Evolutionary conservation across 192 early-diverging fungal species (phyloP).

Genomic region (Umbelopsis vinacea): DNA sequence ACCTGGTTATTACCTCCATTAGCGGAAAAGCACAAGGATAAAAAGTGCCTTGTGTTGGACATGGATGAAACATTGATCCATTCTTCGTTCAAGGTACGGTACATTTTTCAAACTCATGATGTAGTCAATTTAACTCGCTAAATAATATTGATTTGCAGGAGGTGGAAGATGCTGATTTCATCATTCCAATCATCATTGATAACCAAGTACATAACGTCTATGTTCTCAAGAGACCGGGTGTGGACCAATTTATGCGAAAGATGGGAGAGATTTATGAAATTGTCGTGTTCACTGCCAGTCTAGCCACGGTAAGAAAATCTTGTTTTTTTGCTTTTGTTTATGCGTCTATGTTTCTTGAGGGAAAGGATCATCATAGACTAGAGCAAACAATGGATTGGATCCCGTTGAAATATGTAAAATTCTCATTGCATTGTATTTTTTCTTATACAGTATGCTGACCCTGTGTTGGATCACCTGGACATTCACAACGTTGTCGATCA

Average conservation of each 20-base stretch:
- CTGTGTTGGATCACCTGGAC: constrained; percentile 86
- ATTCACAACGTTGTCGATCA: constrained; percentile 75
- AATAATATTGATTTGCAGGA: too few relatives aligned
- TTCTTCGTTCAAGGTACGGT: constrained; percentile 84
- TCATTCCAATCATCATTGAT: constrained; percentile 85
- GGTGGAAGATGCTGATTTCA: constrained; percentile 69
- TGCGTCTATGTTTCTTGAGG: too few relatives aligned
- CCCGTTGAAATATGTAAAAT: too few relatives aligned
- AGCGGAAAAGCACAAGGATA: constrained; percentile 64
- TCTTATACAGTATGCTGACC: constrained; percentile 80
- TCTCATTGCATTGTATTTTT: too few relatives aligned
- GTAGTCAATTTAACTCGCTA: too few relatives aligned
- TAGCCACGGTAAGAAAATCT: constrained; percentile 61
- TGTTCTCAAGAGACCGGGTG: constrained; percentile 86
- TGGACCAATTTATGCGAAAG: constrained; percentile 80
- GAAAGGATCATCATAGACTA: not conserved
- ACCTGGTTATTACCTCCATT: constrained; percentile 71
- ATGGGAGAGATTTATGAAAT: constrained; percentile 83
- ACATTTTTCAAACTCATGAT: not conserved
- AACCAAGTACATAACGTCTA: constrained; percentile 82
- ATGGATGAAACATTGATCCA: constrained; percentile 98
- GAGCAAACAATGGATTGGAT: not conserved
- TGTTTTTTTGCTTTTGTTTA: constrained; percentile 14
- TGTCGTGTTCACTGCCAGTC: constrained; percentile 87
- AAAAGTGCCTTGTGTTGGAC: constrained; percentile 95